phyloP scores from a whole-genome alignment of 805 yeast genomes.

The Starmerella sirachaensis region DNA sequence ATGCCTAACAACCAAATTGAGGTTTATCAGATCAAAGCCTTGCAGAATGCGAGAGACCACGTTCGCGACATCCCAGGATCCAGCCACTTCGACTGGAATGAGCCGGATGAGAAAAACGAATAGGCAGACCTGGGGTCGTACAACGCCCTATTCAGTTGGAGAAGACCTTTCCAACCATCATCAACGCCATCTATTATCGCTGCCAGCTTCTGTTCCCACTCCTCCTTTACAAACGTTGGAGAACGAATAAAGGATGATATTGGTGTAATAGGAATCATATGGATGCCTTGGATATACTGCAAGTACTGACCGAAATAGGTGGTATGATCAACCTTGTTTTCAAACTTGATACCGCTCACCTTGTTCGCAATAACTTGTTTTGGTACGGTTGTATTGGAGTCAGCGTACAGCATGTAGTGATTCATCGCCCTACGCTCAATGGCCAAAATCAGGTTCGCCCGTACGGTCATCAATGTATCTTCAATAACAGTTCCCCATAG shows the following conservation, averaged over 20 bases:
- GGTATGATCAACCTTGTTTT: constrained; percentile 60
- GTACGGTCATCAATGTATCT: constrained; percentile 39
- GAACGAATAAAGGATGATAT: constrained; percentile 44
- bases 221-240: constrained; percentile 39
- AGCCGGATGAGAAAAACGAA: constrained; percentile 41
- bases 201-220: constrained; percentile 45
- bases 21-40: constrained; percentile 29
- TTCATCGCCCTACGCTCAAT: constrained; percentile 45
- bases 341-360: constrained; percentile 59
- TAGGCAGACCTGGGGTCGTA: constrained; percentile 52
- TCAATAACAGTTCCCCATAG: constrained; percentile 53
- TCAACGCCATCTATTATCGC: constrained; percentile 33
- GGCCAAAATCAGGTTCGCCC: constrained; percentile 49
- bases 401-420: constrained; percentile 40
- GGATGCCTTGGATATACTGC: constrained; percentile 66
- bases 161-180: constrained; percentile 56
- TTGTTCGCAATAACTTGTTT: constrained; percentile 40
- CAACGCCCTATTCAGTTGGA: constrained; percentile 59
- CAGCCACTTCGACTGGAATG: constrained; percentile 42
- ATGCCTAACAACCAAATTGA: no score
- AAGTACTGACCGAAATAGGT: constrained; percentile 53
- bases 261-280: constrained; percentile 64
- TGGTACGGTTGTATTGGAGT: constrained; percentile 43
- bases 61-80: constrained; percentile 76
- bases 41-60: constrained; percentile 64